Evolutionary conservation across 768 basidiomycete species (phyloP), one percentile per base, ranked within the genome.

Genomic region (Kockovaella imperatae): DNA sequence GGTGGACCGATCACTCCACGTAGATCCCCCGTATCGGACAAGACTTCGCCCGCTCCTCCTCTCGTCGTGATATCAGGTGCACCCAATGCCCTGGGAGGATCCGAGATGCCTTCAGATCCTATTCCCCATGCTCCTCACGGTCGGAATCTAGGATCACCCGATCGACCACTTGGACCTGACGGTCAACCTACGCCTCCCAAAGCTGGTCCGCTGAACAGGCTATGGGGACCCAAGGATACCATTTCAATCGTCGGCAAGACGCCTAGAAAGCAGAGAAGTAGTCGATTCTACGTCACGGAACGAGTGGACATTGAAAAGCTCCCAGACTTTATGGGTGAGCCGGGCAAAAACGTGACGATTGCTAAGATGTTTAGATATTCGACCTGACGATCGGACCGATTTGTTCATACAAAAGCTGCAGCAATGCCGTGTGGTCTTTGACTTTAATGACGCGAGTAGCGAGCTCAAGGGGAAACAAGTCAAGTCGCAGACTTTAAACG

Each of bases 401-500:
- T 77, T 99, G 30, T 97, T 99, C 71, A 76, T 97, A 66, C 87
- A 79, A 73, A 99, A 99, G 73, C 78, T 99, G 45, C 83, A 85
- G 71, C 95, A 99, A 69, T 97, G 93, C 74, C 83, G 86, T 47
- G 90, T 96, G 54, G 75, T 99, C 34, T 99, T 99, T 72, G 95
- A 99, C 74, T 99, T 99, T 74, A 97, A 96, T 68, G 95, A 99
- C 69, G 86, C 90, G 38, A 91, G 86, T 62, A 78, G 86, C 24
- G 95, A 99, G 63, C 79, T 99, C 65, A 86, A 84, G 72, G 91
- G 90, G 58, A 99, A 99, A 75, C 93, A 96, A 72, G 86, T 97
- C 74, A 99, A 99, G 76, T 87, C 91, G 2, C 89, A 95, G 72
- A 88, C 95, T 13, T 74, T 99, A 53, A 87, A 95, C 58, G 95